Evolutionary conservation across 2,329 filamentous ascomycete genomes (phyloP), one percentile per base, ranked within the genome.

Genomic region (Aureobasidium sp.): DNA sequence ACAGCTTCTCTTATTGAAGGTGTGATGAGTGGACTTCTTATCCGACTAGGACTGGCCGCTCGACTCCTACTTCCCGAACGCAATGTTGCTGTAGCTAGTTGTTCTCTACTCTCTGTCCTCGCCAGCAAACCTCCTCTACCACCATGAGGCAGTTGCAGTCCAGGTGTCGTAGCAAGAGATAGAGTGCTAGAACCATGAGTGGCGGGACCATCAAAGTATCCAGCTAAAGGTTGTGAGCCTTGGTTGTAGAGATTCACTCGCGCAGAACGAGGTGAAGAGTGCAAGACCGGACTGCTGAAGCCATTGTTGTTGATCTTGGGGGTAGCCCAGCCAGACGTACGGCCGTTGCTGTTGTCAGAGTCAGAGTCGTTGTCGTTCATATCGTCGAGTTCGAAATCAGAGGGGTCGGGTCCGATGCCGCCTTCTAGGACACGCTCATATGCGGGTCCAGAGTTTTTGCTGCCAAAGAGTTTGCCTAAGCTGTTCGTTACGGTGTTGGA

Each of bases 341-440:
- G 78, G 24, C 86, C 86, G 1, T 82, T 74, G 10, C 80, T 76
- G 9, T 80, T 82, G 27, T 66, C 64, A 1, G 55, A 62, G 44
- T 59, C 62, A 0, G 48, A 56, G 34, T 39, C 44, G 20, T 46
- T 48, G 13, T 44, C 43, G 34, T 39, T 36, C 29, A 86, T 84
- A 9, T 84, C 76, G 17, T 85, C 85, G 32, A 97, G 82, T 71
- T 97, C 92, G 70, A 96, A 93, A 46, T 91, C 87, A 61, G 83
- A 75, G 2, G 77, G 78, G 24, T 44, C 39, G 26, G 46, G 57
- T 1, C 57, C 57, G 3, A 32, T 10, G 12, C 57, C 57, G 67
- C 92, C 89, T 75, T 97, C 92, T 57, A 95, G 77, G 3, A 97
- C 87, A 34, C 91, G 86, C 71, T 97, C 92, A 71, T 97, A 97